phyloP scores from a whole-genome alignment of 352 stramenopile species.

The Thalassiosira exigua region DNA sequence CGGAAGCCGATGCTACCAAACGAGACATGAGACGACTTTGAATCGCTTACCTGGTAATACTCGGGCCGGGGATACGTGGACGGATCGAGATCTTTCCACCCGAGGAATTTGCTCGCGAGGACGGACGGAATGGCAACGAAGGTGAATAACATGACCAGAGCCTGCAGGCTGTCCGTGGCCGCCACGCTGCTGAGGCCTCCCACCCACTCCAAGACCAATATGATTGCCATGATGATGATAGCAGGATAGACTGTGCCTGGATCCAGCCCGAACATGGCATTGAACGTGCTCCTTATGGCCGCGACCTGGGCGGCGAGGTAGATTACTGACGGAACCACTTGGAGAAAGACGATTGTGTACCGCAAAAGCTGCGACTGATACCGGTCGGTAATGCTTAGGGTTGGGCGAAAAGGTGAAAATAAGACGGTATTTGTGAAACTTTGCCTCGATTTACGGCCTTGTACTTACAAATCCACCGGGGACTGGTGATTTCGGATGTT shows the following conservation, averaged over 20 bases:
- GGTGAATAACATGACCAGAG: conserved; percentile 36
- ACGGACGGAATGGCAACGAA: conserved; percentile 20
- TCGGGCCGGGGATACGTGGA: conserved; percentile 35
- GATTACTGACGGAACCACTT: conserved; percentile 43
- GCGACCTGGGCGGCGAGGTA: conserved; percentile 54
- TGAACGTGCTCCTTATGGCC: conserved; percentile 50
- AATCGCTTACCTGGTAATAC: conserved; percentile 55
- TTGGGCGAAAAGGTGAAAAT: too few relatives aligned
- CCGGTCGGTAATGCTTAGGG: conserved; percentile 59
- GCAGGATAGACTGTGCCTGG: conserved; percentile 26
- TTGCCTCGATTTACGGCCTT: too few relatives aligned
- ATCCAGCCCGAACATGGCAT: conserved; percentile 54
- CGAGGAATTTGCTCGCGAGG: conserved; percentile 7
- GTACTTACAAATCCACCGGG: conserved; percentile 62
- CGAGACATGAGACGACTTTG: too few relatives aligned
- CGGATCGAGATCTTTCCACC: conserved; percentile 40
- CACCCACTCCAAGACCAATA: conserved; percentile 55
- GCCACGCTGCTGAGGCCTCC: conserved; percentile 51
- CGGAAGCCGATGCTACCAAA: too few relatives aligned
- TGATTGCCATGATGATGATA: conserved; percentile 49
- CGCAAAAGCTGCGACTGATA: conserved; percentile 51
- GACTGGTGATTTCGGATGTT: conserved; percentile 53
- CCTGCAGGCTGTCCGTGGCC: conserved; percentile 53
- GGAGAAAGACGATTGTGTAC: conserved; percentile 48
- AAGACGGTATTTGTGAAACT: too few relatives aligned